These are phyloP conservation scores for Coemansia aciculifera DNA, from an alignment of 192 early-diverging fungal species.

Conservation along the genomic window DNA sequence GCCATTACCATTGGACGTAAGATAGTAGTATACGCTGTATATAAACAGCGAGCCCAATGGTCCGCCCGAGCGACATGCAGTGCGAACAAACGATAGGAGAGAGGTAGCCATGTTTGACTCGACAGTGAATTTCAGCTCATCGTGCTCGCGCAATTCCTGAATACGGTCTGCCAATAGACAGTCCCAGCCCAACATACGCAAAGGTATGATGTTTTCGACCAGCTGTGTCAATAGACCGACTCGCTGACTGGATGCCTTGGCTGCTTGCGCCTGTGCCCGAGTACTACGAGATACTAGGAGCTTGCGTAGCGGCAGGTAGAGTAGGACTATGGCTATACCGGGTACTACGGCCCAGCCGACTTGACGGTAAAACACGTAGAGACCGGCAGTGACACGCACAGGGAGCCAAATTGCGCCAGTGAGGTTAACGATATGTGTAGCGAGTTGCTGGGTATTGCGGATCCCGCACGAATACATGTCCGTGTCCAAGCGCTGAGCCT, in stretches of 20 bases:
- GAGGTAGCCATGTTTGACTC: neutral
- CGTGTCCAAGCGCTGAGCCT: neutral
- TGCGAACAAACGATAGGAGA: constrained; percentile 11
- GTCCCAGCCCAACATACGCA: constrained; percentile 40
- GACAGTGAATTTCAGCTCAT: constrained; percentile 9
- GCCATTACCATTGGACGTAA: neutral
- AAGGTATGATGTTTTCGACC: constrained; percentile 23
- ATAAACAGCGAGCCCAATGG: constrained; percentile 34
- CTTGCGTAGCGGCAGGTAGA: constrained; percentile 36
- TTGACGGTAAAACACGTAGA: constrained; percentile 40
- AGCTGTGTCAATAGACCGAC: constrained; percentile 16
- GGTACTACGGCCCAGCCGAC: constrained; percentile 38
- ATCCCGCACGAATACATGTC: constrained; percentile 37
- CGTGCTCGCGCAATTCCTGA: constrained; percentile 2
- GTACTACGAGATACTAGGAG: constrained; percentile 4
- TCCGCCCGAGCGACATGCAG: constrained; percentile 30
- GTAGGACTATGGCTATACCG: constrained; percentile 15
- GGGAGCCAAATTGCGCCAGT: constrained; percentile 27
- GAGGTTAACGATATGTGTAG: constrained; percentile 16
- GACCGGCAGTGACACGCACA: constrained; percentile 10
- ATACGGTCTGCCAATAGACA: constrained; percentile 7
- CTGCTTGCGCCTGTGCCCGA: neutral
- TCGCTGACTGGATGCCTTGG: constrained; percentile 1
- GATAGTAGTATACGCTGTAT: constrained; percentile 18
- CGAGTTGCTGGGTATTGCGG: constrained; percentile 13